A percentile compares a stretch with the other conserved stretches of the same genome.
These are phyloP conservation scores for Rhodotorula sp. DNA, from an alignment of 1,284 basidiomycete genomes.

Conservation along the genomic window DNA sequence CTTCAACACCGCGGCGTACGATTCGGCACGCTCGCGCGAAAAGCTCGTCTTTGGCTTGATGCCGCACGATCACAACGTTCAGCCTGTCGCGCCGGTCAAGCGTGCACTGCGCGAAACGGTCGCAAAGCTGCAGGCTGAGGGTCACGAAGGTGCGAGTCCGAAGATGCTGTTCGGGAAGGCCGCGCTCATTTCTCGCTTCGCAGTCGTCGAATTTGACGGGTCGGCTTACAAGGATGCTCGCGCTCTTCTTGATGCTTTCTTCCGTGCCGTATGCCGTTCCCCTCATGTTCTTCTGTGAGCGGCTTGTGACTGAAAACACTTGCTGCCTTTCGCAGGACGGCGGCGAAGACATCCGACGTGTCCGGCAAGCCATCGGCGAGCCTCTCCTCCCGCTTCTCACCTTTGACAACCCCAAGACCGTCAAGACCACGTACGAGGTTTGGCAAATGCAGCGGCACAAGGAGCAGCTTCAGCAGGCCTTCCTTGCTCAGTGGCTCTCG, in stretches of 20 bases:
- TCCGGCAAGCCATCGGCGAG: slow-evolving; percentile 44
- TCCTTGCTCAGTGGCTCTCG: slow-evolving; percentile 62
- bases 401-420: slow-evolving; percentile 15
- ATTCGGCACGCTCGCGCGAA: slow-evolving; percentile 41
- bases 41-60: slow-evolving; percentile 48
- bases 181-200: slow-evolving; percentile 65
- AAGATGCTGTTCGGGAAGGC: slow-evolving; percentile 61
- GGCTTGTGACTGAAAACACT: background rate
- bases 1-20: background rate
- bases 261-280: slow-evolving; percentile 24
- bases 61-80: slow-evolving; percentile 51
- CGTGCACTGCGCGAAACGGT: slow-evolving; percentile 48
- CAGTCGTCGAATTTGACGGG: slow-evolving; percentile 18
- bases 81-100: slow-evolving; percentile 50
- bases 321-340: background rate
- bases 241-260: slow-evolving; percentile 28
- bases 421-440: slow-evolving; percentile 55
- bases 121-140: slow-evolving; percentile 37
- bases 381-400: slow-evolving; percentile 18
- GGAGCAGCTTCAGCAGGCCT: slow-evolving; percentile 55
- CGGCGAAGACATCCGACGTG: slow-evolving; percentile 39
- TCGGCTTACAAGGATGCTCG: slow-evolving; percentile 47
- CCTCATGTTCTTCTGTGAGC: background rate
- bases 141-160: slow-evolving; percentile 27
- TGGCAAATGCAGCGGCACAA: slow-evolving; percentile 56